A percentile compares a stretch with the other conserved stretches of the same genome.
phyloP scores from a whole-genome alignment of 1,139 yeast genomes.

The Yamadazyma aaseri region DNA sequence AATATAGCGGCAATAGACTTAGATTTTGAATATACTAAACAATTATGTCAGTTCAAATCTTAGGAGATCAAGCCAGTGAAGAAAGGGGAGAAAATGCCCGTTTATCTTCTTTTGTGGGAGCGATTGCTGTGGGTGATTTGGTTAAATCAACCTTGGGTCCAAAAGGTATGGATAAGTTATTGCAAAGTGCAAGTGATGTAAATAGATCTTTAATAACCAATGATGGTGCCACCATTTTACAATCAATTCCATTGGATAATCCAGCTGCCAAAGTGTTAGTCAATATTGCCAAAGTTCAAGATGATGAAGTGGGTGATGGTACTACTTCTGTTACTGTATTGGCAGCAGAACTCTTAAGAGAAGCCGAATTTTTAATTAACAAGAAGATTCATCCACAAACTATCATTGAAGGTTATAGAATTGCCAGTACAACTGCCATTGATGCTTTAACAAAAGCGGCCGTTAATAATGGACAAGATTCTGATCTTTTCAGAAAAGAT shows the following conservation, averaged over 20 bases:
- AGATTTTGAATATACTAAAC: background rate
- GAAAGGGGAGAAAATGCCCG: slow-evolving; percentile 98
- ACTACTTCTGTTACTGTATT: slow-evolving; percentile 97
- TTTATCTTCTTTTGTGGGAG: slow-evolving; percentile 95
- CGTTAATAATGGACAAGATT: slow-evolving; percentile 65
- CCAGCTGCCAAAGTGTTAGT: slow-evolving; percentile 98
- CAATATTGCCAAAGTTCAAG: slow-evolving; percentile 94
- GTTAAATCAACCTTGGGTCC: slow-evolving; percentile 97
- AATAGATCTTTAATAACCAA: slow-evolving; percentile 78
- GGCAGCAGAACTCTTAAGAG: slow-evolving; percentile 87
- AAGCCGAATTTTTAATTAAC: slow-evolving; percentile 91
- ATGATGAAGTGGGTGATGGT: slow-evolving; percentile 98
- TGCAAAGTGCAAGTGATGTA: slow-evolving; percentile 83
- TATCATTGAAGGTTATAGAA: slow-evolving; percentile 90
- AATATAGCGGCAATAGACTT: background rate
- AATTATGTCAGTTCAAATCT: slow-evolving; percentile 79
- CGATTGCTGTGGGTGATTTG: slow-evolving; percentile 96
- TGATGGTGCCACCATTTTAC: slow-evolving; percentile 97
- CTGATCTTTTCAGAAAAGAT: slow-evolving; percentile 70
- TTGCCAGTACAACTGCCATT: slow-evolving; percentile 82
- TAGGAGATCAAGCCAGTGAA: slow-evolving; percentile 96
- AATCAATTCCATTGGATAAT: slow-evolving; percentile 91
- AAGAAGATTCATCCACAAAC: slow-evolving; percentile 97
- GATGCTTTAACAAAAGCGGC: slow-evolving; percentile 77
- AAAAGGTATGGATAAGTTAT: slow-evolving; percentile 95